phyloP scores from a whole-genome alignment of 2,329 filamentous ascomycete species.

The Teratosphaeria viscida region DNA sequence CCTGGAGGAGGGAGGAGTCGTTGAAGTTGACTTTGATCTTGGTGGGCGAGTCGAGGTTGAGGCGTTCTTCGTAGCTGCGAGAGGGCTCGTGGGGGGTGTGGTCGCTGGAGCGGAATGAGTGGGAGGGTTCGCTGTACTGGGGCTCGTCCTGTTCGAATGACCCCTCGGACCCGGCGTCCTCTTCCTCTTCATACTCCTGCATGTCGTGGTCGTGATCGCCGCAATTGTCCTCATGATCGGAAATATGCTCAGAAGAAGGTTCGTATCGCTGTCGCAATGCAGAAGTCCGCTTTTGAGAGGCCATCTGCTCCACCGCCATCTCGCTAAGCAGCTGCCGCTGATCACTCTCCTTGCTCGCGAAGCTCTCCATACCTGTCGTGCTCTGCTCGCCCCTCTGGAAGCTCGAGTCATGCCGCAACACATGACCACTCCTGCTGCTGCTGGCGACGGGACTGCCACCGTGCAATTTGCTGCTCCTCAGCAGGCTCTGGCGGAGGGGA shows the following conservation, averaged over 20 bases:
- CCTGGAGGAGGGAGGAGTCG: constrained; percentile 13
- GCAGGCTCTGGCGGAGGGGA: constrained; percentile 16
- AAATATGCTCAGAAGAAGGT: neutral
- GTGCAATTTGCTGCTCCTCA: constrained; percentile 13
- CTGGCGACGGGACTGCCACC: constrained; percentile 2
- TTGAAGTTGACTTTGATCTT: constrained; percentile 28
- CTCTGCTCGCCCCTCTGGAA: constrained; percentile 4
- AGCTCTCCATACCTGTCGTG: constrained; percentile 10
- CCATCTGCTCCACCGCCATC: constrained; percentile 4
- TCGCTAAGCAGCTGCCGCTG: constrained; percentile 21
- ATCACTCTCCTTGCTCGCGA: constrained; percentile 19
- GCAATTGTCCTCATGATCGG: neutral
- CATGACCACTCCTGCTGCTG: neutral
- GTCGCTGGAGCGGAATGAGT: neutral
- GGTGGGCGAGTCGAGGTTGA: constrained; percentile 26
- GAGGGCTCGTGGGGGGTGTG: constrained; percentile 1
- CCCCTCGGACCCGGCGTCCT: constrained; percentile 1
- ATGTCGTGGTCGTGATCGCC: neutral
- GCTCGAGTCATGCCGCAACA: neutral
- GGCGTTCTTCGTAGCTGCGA: constrained; percentile 25
- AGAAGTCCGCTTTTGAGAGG: neutral
- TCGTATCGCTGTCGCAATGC: neutral
- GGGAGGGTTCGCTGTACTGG: neutral
- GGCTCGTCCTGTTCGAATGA: neutral
- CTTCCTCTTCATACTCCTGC: constrained; percentile 2